Base-by-base conservation (phyloP, 2,329 filamentous ascomycete genomes). In the Aspergillus sp. region DNA sequence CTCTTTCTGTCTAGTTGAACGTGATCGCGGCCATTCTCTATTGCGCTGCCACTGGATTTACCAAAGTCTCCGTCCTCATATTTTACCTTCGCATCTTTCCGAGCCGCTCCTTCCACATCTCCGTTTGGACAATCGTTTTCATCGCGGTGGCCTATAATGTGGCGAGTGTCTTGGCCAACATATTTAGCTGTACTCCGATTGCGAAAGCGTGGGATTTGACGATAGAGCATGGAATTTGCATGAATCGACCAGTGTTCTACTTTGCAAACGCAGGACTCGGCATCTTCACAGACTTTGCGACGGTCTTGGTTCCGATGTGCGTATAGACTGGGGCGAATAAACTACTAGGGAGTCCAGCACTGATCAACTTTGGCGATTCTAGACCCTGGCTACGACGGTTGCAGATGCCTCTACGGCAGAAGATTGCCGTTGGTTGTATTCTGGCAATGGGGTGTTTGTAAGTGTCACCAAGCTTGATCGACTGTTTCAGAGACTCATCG, bases 81-180 rank as follows among this genome's bases (percentile, higher is more conserved):
- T 57, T 57, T 33, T 61, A 60, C 40, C 46, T 53, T 11, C 57
- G 56, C 39, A 59, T 65, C 36, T 62, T 61, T 40, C 60, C 60
- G 5, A 56, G 52, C 12, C 48, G 49, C 7, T 51, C 48, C 29
- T 57, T 62, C 39, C 56, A 57, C 27, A 32, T 49, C 5, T 51
- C 49, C 7, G 53, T 57, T 19, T 57, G 56, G 55, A 10, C 40
- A 3, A 46, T 58, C 12, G 48, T 57, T 0, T 55, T 58, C 13
- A 52, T 62, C 13, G 52, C 56, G 3, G 51, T 51, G 3, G 54
- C 56, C 29, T 62, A 61, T 42, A 57, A 47, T 31, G 7, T 62
- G 10, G 54, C 55, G 13, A 58, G 57, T 31, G 49, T 60, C 3
- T 37, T 64, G 7, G 57, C 54, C 46, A 58, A 56, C 35, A 42